Evolutionary conservation across 2,329 filamentous ascomycete genomes (phyloP).

Genomic region (Diaporthe citriasiana): DNA sequence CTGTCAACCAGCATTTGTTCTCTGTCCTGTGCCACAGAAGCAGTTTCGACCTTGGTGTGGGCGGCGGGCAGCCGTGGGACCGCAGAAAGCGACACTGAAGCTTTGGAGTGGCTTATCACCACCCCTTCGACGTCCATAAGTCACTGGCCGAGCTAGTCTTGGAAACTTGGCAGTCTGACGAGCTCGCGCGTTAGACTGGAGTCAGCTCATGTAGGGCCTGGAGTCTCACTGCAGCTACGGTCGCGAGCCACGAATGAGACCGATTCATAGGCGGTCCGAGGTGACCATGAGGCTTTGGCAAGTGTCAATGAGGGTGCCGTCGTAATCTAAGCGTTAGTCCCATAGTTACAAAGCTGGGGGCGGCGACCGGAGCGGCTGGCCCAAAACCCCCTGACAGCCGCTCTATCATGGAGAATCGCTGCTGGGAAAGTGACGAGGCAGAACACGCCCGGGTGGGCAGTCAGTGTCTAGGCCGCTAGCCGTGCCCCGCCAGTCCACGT

Average conservation of each 20-base stretch:
- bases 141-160: slow-evolving; percentile 27
- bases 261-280: slow-evolving; percentile 20
- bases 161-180: slow-evolving; percentile 33
- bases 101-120: slow-evolving; percentile 21
- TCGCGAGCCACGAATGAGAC: slow-evolving; percentile 15
- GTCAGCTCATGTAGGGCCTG: slow-evolving; percentile 21
- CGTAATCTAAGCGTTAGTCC: slow-evolving; percentile 35
- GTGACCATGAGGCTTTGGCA: slow-evolving; percentile 24
- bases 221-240: slow-evolving; percentile 14
- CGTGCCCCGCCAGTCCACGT: slow-evolving; percentile 17
- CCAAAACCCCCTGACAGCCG: neutral
- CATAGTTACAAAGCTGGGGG: neutral
- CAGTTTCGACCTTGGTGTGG: slow-evolving; percentile 14
- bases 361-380: slow-evolving; percentile 1
- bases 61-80: slow-evolving; percentile 34
- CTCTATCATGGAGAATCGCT: neutral
- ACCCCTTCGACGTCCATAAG: neutral
- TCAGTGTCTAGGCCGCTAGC: slow-evolving; percentile 14
- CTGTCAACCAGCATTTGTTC: slow-evolving; percentile 12
- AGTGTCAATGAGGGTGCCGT: slow-evolving; percentile 39
- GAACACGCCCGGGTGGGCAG: neutral
- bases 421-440: slow-evolving; percentile 15
- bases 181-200: slow-evolving; percentile 32
- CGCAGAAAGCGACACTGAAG: slow-evolving; percentile 29
- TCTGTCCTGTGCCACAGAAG: slow-evolving; percentile 34